A percentile compares a stretch with the other conserved stretches of the same genome.
Conservation (phyloP, 805 yeast genomes). For the Brettanomyces sp. region DNA sequence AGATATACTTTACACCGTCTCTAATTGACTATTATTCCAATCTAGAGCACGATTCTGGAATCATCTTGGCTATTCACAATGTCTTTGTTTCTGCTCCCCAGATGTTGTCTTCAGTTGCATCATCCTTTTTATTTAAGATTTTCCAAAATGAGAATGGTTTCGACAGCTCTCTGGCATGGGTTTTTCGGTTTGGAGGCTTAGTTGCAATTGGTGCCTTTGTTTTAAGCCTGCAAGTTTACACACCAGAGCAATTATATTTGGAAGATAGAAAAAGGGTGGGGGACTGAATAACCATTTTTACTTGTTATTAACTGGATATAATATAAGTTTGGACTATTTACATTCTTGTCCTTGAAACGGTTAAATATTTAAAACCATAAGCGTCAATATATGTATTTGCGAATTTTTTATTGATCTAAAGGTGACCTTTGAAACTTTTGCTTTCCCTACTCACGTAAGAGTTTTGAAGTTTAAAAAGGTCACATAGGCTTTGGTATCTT, state of each 20-base stretch:
- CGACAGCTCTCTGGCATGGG: conserved; percentile 45
- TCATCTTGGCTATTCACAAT: conserved; percentile 48
- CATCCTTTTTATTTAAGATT: conserved; percentile 36
- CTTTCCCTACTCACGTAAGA: background rate
- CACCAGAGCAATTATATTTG: conserved; percentile 26
- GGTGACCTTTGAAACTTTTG: background rate
- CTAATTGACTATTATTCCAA: conserved; percentile 25
- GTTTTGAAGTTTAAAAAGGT: conserved; percentile 8
- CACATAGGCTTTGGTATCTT: conserved; percentile 13
- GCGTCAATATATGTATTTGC: background rate
- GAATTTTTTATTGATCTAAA: background rate
- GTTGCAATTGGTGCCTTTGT: conserved; percentile 38
- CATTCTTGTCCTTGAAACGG: background rate
- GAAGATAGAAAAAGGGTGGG: conserved; percentile 21
- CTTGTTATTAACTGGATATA: background rate
- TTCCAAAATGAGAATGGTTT: conserved; percentile 22
- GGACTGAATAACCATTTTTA: background rate
- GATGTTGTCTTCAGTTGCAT: conserved; percentile 39
- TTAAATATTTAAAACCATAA: background rate
- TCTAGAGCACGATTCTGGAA: conserved; percentile 47
- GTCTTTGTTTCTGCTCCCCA: conserved; percentile 52
- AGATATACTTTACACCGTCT: conserved; percentile 12
- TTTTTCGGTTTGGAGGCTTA: conserved; percentile 46
- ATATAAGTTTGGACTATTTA: background rate
- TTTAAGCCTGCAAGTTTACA: conserved; percentile 33